Evolutionary conservation across 2,329 filamentous ascomycete species (phyloP), one percentile per base, ranked within the genome.

Genomic region (Cadophora gregata): DNA sequence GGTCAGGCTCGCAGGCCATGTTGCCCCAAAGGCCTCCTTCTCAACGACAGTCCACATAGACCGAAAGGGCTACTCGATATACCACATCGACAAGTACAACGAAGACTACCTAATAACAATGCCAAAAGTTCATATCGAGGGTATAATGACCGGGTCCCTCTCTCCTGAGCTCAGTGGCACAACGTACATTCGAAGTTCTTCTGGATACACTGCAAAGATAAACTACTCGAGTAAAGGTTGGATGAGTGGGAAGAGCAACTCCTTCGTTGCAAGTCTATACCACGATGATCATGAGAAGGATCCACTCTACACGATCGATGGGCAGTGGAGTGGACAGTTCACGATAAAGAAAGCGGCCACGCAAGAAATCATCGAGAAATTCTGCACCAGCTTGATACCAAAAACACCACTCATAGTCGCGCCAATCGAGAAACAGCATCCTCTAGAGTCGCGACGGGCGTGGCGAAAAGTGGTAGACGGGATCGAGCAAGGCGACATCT

Each of bases 201-300:
- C 89, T 1, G 95, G 96, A 62, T 97, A 90, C 81, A 91, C 93
- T 5, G 86, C 93, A 70, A 93, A 93, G 81, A 91, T 98, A 75
- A 93, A 97, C 78, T 99, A 97, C 82, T 90, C 88, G 65, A 93
- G 93, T 75, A 95, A 93, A 79, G 95, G 95, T 62, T 99, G 95
- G 95, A 80, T 99, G 5, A 93, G 91, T 51, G 96, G 95, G 72
- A 96, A 96, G 84, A 97, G 96, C 83, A 98, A 98, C 82, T 90
- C 85, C 59, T 93, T 98, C 77, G 86, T 83, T 16, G 95, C 93
- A 12, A 84, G 83, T n/a, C 79, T 97, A 59, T 93, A 90, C 81
- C 84, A 82, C 36, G 87, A 92, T 79, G 79, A 87, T 81, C 81
- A 82, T 65, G 92, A 89, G 78, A 90, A 90, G 78, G 89, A 91